phyloP scores from a whole-genome alignment of 495 filamentous ascomycete species.

The Umbilicaria muhlenbergii region DNA sequence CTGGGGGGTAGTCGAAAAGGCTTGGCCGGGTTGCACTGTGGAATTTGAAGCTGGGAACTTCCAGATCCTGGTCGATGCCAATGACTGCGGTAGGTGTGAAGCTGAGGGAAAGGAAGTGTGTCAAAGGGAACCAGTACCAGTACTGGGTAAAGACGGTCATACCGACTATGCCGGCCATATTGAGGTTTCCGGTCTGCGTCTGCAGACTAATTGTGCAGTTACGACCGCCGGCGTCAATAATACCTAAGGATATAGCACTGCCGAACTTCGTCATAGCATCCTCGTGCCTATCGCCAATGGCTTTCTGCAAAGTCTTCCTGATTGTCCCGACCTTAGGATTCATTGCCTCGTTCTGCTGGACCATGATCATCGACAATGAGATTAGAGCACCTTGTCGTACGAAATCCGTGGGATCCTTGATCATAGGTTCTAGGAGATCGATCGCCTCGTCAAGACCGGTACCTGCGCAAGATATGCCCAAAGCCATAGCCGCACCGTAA shows the following conservation, averaged over 20 bases:
- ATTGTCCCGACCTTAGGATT: conserved; percentile 76
- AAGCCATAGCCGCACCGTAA: conserved; percentile 95
- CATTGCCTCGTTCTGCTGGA: conserved; percentile 94
- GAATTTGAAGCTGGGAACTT: conserved; percentile 92
- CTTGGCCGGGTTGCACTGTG: conserved; percentile 87
- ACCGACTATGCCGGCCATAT: conserved; percentile 93
- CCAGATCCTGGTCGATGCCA: conserved; percentile 80
- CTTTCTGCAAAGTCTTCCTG: conserved; percentile 75
- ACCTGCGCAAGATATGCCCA: conserved; percentile 95
- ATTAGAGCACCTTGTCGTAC: conserved; percentile 97
- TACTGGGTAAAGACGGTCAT: conserved; percentile 98
- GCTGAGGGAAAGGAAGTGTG: conserved; percentile 88
- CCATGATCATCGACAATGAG: conserved; percentile 88
- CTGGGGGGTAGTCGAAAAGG: conserved; percentile 94
- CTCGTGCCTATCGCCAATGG: conserved; percentile 88
- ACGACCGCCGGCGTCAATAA: conserved; percentile 94
- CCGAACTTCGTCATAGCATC: conserved; percentile 99
- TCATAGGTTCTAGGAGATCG: conserved; percentile 95
- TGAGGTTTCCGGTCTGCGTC: conserved; percentile 93
- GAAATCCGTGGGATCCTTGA: conserved; percentile 98
- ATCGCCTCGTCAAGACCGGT: conserved; percentile 95
- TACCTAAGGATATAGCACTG: conserved; percentile 82
- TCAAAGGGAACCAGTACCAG: conserved; percentile 99
- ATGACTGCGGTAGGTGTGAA: conserved; percentile 93
- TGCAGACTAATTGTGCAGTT: conserved; percentile 98